phyloP scores from a whole-genome alignment of 2,329 filamentous ascomycete species.

The Fusarium sterilihyphosum region DNA sequence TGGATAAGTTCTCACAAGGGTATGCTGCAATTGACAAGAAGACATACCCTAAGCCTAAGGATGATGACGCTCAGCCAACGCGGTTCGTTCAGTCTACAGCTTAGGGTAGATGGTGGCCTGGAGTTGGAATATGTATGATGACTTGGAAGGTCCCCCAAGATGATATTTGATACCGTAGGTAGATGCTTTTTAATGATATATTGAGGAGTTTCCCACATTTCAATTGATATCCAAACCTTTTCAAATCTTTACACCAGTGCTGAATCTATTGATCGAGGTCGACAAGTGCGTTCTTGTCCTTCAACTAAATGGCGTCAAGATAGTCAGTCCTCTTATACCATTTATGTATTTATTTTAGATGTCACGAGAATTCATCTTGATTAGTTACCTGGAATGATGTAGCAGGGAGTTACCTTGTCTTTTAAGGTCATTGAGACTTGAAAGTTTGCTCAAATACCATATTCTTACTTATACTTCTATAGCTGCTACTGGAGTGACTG shows the following conservation, averaged over 20 bases:
- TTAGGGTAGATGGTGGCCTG: neutral
- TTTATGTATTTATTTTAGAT: no score
- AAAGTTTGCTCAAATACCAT: neutral
- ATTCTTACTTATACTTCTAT: neutral
- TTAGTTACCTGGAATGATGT: neutral
- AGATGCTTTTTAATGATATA: neutral
- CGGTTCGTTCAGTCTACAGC: neutral
- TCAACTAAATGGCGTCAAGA: neutral
- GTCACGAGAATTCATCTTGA: neutral
- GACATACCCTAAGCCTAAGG: slow-evolving; percentile 42
- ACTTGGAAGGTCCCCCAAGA: neutral
- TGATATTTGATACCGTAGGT: neutral
- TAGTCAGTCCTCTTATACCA: neutral
- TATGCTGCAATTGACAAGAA: slow-evolving; percentile 48
- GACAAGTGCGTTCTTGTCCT: neutral
- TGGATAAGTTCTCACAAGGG: slow-evolving; percentile 45
- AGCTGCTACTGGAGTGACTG: neutral
- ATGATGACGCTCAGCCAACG: slow-evolving; percentile 7
- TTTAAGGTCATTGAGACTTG: neutral
- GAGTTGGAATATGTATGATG: neutral
- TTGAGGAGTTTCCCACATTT: neutral
- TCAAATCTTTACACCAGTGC: neutral
- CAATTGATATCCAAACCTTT: neutral
- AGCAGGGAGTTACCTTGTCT: neutral
- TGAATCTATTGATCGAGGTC: neutral